Conservation (phyloP, 164 flowering plant species). For the Saururus chinensis region DNA sequence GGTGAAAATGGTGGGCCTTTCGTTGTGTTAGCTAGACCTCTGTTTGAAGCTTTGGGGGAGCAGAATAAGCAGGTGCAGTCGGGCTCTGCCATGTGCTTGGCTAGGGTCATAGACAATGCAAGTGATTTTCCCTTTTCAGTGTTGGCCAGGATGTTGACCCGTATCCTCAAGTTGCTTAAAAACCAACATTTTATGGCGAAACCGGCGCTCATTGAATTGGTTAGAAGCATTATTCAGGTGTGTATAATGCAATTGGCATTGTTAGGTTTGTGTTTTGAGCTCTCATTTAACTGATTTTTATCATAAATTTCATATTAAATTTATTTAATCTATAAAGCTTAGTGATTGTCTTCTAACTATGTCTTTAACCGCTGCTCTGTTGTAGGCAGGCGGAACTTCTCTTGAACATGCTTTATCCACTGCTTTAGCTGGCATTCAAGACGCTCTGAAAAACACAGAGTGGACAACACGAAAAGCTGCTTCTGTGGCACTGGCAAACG, state of each 20-base stretch:
- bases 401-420: slow-evolving; percentile 40
- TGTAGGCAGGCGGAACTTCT: slow-evolving; percentile 85
- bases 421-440: slow-evolving; percentile 65
- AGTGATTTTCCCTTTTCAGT: slow-evolving; percentile 44
- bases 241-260: background rate
- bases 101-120: slow-evolving; percentile 55
- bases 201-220: slow-evolving; percentile 71
- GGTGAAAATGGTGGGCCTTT: slow-evolving; percentile 41
- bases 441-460: slow-evolving; percentile 70
- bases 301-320: too few relatives aligned
- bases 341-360: background rate
- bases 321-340: background rate
- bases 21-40: slow-evolving; percentile 58
- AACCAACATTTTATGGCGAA: slow-evolving; percentile 82
- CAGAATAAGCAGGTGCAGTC: slow-evolving; percentile 69
- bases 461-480: slow-evolving; percentile 96
- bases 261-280: too few relatives aligned
- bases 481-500: slow-evolving; percentile 53
- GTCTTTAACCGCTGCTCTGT: slow-evolving; percentile 3
- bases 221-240: slow-evolving; percentile 76
- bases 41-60: slow-evolving; percentile 88
- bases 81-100: slow-evolving; percentile 80
- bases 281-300: background rate
- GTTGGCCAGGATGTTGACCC: slow-evolving; percentile 55
- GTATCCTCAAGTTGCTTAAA: slow-evolving; percentile 64